A percentile compares a stretch with the other conserved stretches of the same genome.
phyloP scores from a whole-genome alignment of 345 rosid species.

The Camelina hispida region DNA sequence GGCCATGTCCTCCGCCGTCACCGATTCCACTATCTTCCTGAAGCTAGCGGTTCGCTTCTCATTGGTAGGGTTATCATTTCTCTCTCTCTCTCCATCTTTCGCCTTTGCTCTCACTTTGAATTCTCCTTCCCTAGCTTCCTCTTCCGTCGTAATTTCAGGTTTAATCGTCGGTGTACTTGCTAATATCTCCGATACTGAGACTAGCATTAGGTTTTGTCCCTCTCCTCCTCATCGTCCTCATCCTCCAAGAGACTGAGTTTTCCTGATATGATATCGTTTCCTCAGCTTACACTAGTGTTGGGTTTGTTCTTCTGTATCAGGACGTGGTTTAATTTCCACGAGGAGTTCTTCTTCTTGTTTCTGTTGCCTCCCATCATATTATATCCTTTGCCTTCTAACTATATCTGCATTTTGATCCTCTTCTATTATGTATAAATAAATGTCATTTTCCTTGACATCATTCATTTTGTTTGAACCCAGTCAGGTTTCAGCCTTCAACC shows the following conservation, averaged over 20 bases:
- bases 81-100: not conserved
- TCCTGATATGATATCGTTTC: not conserved
- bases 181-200: slow-evolving; percentile 84
- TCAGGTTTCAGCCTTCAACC: slow-evolving; percentile 94
- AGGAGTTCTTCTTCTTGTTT: slow-evolving; percentile 94
- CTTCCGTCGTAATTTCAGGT: slow-evolving; percentile 50
- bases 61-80: slow-evolving; percentile 54
- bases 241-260: not conserved
- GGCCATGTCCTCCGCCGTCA: slow-evolving; percentile 98
- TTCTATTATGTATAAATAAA: not conserved
- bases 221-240: no score
- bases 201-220: slow-evolving; percentile 69
- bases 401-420: slow-evolving; percentile 8
- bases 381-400: slow-evolving; percentile 60
- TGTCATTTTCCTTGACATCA: slow-evolving; percentile 61
- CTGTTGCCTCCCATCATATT: slow-evolving; percentile 94
- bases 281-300: slow-evolving; percentile 6
- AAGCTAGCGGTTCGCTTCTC: slow-evolving; percentile 97
- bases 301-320: slow-evolving; percentile 45
- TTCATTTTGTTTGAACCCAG: slow-evolving; percentile 54
- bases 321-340: slow-evolving; percentile 97
- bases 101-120: not conserved
- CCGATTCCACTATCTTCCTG: slow-evolving; percentile 89
- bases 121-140: not conserved
- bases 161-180: slow-evolving; percentile 86